Base-by-base conservation (phyloP, 129 eudicot genomes). In the Tagetes patula region DNA sequence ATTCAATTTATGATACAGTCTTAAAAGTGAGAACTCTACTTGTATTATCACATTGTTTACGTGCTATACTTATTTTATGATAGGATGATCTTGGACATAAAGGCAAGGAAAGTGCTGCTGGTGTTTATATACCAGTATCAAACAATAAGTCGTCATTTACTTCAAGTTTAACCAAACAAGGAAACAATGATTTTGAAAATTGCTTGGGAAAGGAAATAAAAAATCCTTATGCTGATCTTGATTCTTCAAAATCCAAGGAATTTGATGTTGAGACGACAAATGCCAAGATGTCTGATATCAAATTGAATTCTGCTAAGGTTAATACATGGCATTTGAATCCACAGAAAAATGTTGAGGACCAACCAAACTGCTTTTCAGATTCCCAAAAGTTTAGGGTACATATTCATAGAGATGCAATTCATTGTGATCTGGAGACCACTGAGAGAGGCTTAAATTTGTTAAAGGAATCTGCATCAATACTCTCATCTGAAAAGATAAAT, bases 301-400 rank as follows among this genome's bases (percentile, higher is more conserved):
- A 42, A 74, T 8, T 54, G 33, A 79, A 45, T 66, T 73, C 77
- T 70, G 74, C 78, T n/a, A 67, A 78, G 58, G 75, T 61, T 38
- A 74, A 79, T 66, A 85, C 91, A 63, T 82, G 87, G 94, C 94
- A 91, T 65, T 71, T 61, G 74, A 65, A 71, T 70, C 87, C 83
- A 81, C 83, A 89, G 75, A 85, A 84, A 64, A 84, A 83, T 68
- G 67, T 77, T 8, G 85, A 85, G 66, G 70, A 73, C 76, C 75
- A 77, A 53, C 66, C 71, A 74, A 64, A 70, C 54, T 67, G 85
- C 77, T 74, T 70, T 47, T 80, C 93, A 61, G 84, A 82, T 68
- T 71, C 88, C 36, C 79, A 54, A 41, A 76, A 74, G 68, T 77
- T 58, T 76, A 66, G 82, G 83, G 69, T 70, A 42, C 78, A 71